Evolutionary conservation across 805 yeast species (phyloP), one percentile per base, ranked within the genome.

Genomic region (Pichia cabralensis): DNA sequence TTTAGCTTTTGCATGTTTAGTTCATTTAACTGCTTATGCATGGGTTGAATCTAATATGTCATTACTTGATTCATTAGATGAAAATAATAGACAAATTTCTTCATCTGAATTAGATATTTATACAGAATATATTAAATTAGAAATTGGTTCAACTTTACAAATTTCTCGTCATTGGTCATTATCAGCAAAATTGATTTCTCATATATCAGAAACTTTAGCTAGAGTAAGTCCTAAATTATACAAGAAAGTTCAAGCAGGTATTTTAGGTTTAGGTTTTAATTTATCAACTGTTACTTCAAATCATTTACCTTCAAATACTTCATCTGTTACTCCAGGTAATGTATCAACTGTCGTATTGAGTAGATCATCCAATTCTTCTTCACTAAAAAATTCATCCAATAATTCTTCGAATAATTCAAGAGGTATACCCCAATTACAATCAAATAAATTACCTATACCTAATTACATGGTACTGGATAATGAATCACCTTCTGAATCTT

Each of bases 141-240:
- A 71, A 31, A 50, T 70, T 12, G 64, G 67, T 11, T 71, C 74
- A 6, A 64, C 68, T 11, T 61, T 58, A 34, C 67, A 69, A 33
- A 67, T 70, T 14, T 65, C 74, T 3, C 44, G 58, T n/a, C 74
- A 69, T 42, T 70, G 74, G 72, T 60, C 62, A 19, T 45, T 70
- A 19, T 65, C 75, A 10, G 60, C 66, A 5, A 69, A 67, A 41
- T 49, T 70, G 32, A 62, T 64, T 7, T 59, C 53, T 23, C 72
- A 70, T 42, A 60, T 70, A 22, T 56, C 63, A 42, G 75, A 69
- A 12, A 64, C 70, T 0, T 42, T 68, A 15, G 44, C 50, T 10
- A 64, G 58, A 26, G 62, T 69, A 3, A 43, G 68, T 2, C 74
- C 74, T 1, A 48, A 58, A 2, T 45, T 70, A 17, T 65, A 56